A percentile compares a stretch with the other conserved stretches of the same genome.
phyloP scores from a whole-genome alignment of 2,329 filamentous ascomycete species.

The Cercospora sp. region DNA sequence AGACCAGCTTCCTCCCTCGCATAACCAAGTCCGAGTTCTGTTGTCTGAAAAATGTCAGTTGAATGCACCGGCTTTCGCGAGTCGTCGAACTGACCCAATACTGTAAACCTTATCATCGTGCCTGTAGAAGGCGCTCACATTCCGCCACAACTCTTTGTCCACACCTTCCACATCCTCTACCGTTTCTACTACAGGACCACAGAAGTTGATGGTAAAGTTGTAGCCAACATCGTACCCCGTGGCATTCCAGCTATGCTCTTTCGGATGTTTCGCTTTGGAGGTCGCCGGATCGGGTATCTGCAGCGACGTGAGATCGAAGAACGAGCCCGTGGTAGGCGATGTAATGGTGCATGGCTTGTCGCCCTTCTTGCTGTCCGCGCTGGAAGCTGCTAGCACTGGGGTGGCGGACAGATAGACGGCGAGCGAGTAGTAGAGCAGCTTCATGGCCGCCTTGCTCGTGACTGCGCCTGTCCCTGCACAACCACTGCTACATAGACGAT shows the following conservation, averaged over 20 bases:
- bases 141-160: conserved; percentile 62
- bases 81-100: conserved; percentile 63
- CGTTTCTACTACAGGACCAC: conserved; percentile 69
- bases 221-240: conserved; percentile 74
- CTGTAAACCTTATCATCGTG: conserved; percentile 66
- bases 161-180: conserved; percentile 59
- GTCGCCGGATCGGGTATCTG: conserved; percentile 53
- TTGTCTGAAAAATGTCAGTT: conserved; percentile 44
- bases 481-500: not conserved
- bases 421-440: conserved; percentile 39
- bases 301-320: conserved; percentile 63
- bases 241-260: conserved; percentile 62
- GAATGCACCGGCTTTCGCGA: not conserved
- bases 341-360: conserved; percentile 57
- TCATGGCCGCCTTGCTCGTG: conserved; percentile 25
- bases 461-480: not conserved
- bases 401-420: conserved; percentile 37
- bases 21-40: conserved; percentile 56
- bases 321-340: conserved; percentile 60
- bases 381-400: conserved; percentile 38
- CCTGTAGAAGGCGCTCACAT: conserved; percentile 77
- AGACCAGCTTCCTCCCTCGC: conserved; percentile 64
- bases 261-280: conserved; percentile 51
- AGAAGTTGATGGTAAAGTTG: conserved; percentile 84
- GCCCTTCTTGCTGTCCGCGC: conserved; percentile 34